Evolutionary conservation across 768 basidiomycete genomes (phyloP), one percentile per base, ranked within the genome.

Genomic region (Heimioporus sp.): DNA sequence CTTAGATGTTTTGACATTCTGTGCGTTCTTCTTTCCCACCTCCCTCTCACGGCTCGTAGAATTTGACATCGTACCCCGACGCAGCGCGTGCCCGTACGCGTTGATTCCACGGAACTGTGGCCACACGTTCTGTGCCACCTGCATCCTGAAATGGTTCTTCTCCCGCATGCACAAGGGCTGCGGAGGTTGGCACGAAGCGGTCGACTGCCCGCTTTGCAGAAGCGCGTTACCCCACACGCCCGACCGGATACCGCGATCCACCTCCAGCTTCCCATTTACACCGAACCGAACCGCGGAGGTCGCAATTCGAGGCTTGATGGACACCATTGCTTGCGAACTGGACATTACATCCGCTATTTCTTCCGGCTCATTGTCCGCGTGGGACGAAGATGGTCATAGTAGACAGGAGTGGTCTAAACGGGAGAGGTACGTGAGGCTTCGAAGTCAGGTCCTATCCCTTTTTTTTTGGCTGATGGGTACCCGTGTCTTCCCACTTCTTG

Each of bases 141-240:
- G 83, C 67, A 82, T 85, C 54, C 65, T 87, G 30, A 80, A 80
- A 60, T 85, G 83, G 81, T 81, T 81, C 68, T 86, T 86, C 72
- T 82, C 83, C 59, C 79, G 80, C 43, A 68, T 86, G 28, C 85
- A 87, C 66, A 72, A 71, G 43, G 73, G 71, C 1, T 87, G 86
- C 61, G 84, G 84, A 28, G 71, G 72, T 31, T 88, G 86, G 86
- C 86, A 86, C 54, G 80, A 84, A 59, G 64, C 77, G 12, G 81
- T 86, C 39, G 80, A 83, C 57, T 87, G 84, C 65, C 86, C 85
- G 34, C 75, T 86, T 52, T 87, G 85, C 66, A 82, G 83, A 59
- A 76, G 75, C 49, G 51, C 73, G 37, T 69, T 86, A 51, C 74
- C 74, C 46, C 72, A 75, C 47, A 80, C 80, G 13, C 76, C 79